Evolutionary conservation across 139 green algal species (phyloP), one percentile per base, ranked within the genome.

Genomic region (Chlorella sp.): DNA sequence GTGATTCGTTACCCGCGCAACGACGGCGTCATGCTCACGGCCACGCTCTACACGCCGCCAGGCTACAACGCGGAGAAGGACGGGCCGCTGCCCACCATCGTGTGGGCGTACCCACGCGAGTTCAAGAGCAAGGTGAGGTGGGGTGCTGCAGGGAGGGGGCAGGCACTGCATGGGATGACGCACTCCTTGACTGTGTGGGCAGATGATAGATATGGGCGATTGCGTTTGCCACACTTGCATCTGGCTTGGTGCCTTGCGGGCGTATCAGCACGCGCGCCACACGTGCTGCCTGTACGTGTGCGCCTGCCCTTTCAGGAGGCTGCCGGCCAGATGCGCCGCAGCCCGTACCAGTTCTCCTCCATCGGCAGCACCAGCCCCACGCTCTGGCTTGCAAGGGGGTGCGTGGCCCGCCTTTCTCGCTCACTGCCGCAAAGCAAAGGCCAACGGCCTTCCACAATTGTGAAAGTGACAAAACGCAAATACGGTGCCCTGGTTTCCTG

Each of bases 61-160:
- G 88, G 87, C 4, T 97, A 97, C 71, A 82, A 95, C 67, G 67
- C 80, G 2, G 80, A 82, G 14, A 62, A 73, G 3, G 91, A 98
- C 73, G 92, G 91, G 3, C 88, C 88, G 17, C 89, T 98, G 78
- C 93, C 93, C 6, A 93, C 86, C 77, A 73, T 99, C 34, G 70
- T 98, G 36, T 99, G 94, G 93, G 92, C 93, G 6, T 99, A 98
- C 78, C 95, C 95, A 0, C 73, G 89, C 0, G 89, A 96, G 77
- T 97, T 88, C 82, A 97, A 97, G 74, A 86, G 75, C 67, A 95
- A 93, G 81, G 86, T 87, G 64, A 55, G 76, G 2, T 4, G 17
- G 65, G 17, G 30, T 35, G 62, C 42, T 55, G 42, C 42, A 26
- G 42, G 10, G 10, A 10, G 10, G 10, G 10, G 10, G 42, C 42